These are phyloP conservation scores for Harringtonia aguacate DNA, from an alignment of 2,329 filamentous ascomycete genomes.

Conservation along the genomic window DNA sequence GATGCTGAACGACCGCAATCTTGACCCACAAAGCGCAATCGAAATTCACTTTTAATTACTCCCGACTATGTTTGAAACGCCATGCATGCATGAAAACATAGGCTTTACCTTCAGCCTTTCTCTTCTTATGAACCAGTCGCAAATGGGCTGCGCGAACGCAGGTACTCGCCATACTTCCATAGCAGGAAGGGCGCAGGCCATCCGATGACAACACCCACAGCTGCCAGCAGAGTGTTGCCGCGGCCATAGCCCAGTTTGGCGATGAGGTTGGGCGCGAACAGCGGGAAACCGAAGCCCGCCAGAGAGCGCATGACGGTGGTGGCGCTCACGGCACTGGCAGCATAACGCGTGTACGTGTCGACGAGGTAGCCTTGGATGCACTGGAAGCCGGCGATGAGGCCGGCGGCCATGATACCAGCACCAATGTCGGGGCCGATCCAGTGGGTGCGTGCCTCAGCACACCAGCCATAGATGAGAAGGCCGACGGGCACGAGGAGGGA, in stretches of 20 bases:
- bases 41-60: no score
- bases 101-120: neutral
- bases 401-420: constrained; percentile 24
- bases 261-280: constrained; percentile 39
- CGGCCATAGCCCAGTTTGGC: constrained; percentile 27
- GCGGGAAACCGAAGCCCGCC: constrained; percentile 39
- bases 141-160: constrained; percentile 21
- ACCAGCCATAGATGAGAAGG: constrained; percentile 35
- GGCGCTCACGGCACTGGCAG: constrained; percentile 33
- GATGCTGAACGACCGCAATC: no score
- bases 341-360: constrained; percentile 34
- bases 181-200: constrained; percentile 32
- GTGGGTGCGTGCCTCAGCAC: constrained; percentile 28
- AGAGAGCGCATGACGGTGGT: constrained; percentile 33
- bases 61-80: neutral
- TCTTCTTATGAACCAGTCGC: constrained; percentile 2
- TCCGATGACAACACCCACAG: constrained; percentile 26
- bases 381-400: constrained; percentile 30
- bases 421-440: constrained; percentile 36
- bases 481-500: constrained; percentile 30
- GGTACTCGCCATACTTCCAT: constrained; percentile 30
- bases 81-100: neutral
- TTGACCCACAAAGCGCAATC: no score
- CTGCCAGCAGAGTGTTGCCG: constrained; percentile 31
- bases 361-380: constrained; percentile 35